phyloP scores from a whole-genome alignment of 345 rosid genomes.

The Noccaea caerulescens region DNA sequence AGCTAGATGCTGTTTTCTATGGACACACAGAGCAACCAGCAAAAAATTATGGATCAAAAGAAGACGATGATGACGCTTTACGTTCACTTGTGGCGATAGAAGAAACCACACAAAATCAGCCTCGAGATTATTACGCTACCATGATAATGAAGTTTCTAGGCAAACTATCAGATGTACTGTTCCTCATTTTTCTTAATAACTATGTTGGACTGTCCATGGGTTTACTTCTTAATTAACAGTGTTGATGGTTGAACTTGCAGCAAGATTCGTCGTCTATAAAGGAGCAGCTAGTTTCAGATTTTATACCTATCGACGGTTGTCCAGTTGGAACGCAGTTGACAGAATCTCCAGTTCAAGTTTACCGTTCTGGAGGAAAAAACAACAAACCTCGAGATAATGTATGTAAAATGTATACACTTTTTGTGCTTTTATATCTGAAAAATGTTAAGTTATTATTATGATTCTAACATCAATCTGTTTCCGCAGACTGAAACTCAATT shows the following conservation, averaged over 20 bases:
- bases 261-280: slow-evolving; percentile 48
- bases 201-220: slow-evolving; percentile 11
- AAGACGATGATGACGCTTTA: slow-evolving; percentile 60
- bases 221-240: slow-evolving; percentile 28
- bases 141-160: slow-evolving; percentile 59
- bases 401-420: slow-evolving; percentile 5
- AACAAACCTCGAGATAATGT: slow-evolving; percentile 41
- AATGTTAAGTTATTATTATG: slow-evolving; percentile 38
- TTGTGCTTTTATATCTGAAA: not conserved
- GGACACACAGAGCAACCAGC: slow-evolving; percentile 31
- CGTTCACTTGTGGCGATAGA: slow-evolving; percentile 55
- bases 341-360: slow-evolving; percentile 48
- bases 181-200: not conserved
- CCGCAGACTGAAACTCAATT: slow-evolving; percentile 52
- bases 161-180: slow-evolving; percentile 56
- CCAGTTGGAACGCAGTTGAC: slow-evolving; percentile 59
- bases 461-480: not conserved
- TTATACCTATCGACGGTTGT: slow-evolving; percentile 63
- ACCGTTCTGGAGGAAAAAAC: slow-evolving; percentile 43
- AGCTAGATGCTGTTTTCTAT: slow-evolving; percentile 55
- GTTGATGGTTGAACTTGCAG: slow-evolving; percentile 42
- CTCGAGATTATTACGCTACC: slow-evolving; percentile 56
- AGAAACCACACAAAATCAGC: slow-evolving; percentile 51
- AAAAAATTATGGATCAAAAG: slow-evolving; percentile 61
- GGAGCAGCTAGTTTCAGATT: slow-evolving; percentile 59